phyloP scores from a whole-genome alignment of 2,329 filamentous ascomycete genomes.

The Penicillium sp. region DNA sequence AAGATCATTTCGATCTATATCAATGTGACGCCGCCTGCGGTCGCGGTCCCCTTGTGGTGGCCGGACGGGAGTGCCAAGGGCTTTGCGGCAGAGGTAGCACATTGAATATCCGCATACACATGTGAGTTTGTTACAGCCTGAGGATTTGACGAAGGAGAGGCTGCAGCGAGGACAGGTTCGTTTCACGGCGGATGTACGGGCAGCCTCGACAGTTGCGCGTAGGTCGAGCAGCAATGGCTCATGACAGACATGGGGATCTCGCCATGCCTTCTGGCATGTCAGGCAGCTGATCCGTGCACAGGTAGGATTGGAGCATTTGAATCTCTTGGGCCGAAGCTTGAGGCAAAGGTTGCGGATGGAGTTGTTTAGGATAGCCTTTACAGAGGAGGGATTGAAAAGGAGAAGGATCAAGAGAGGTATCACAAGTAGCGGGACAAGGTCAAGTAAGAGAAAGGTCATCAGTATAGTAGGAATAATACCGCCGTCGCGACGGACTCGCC shows the following conservation, averaged over 20 bases:
- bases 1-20: constrained; percentile 44
- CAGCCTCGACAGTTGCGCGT: constrained; percentile 85
- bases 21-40: constrained; percentile 6
- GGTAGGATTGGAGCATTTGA: constrained; percentile 69
- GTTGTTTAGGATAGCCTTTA: constrained; percentile 54
- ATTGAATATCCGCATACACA: constrained; percentile 96
- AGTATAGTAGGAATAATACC: constrained; percentile 53
- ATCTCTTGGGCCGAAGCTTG: constrained; percentile 71
- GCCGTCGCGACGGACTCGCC: constrained; percentile 59
- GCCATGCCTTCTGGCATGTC: constrained; percentile 78
- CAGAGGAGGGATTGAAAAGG: constrained; percentile 53
- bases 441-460: constrained; percentile 45
- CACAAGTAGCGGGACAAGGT: constrained; percentile 45
- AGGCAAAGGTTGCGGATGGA: constrained; percentile 69
- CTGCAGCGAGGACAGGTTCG: constrained; percentile 90
- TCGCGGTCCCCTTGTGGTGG: constrained; percentile 1
- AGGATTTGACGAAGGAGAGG: constrained; percentile 87
- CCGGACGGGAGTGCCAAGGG: constrained; percentile 42
- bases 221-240: constrained; percentile 79
- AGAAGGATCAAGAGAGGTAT: constrained; percentile 59
- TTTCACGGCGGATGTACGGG: constrained; percentile 91
- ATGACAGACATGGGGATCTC: constrained; percentile 86
- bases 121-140: constrained; percentile 94
- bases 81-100: constrained; percentile 93
- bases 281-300: constrained; percentile 77